Base-by-base conservation (phyloP, 805 yeast genomes). In the Ogataea trehaloabstinens region DNA sequence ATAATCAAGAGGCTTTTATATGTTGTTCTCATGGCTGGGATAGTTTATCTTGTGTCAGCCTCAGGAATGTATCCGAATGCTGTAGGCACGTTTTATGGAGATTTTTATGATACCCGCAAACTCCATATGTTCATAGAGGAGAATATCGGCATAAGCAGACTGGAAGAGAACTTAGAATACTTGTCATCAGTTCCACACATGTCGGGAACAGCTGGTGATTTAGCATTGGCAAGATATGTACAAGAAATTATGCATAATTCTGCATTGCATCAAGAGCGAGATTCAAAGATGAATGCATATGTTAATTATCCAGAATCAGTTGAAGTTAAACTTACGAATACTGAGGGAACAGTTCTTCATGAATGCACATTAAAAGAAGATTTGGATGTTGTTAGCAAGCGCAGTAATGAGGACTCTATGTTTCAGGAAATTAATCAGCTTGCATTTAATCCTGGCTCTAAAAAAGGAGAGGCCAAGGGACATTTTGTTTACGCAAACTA, bases 141-240 rank as follows among this genome's bases (percentile, higher is more conserved):
- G n/a, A 69, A 73, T 31, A 66, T 86, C 21, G 84, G 79, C 52
- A 59, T 69, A 5, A 71, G 74, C 18, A 60, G 76, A 17, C 67
- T 91, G 60, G 80, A 80, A 51, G 80, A 76, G 32, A 78, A 81
- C 45, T 53, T 84, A 41, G 84, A 85, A 49, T 86, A 85, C 51
- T 56, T 88, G 18, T 79, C 90, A 19, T 74, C 85, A 6, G 78
- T 88, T 79, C 88, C 95, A 3, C 97, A 89, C 57, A 62, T 83
- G 47, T 79, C 96, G 0, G 98, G 98, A 3, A 82, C 97, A 2
- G 75, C 78, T 12, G 98, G 95, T 15, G 96, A 88, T 58, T 61
- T 78, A 42, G 74, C 91, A 0, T 63, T 89, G 25, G 81, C 88
- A 2, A 69, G 73, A 41, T 88, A 82, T 55, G 67, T 90, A 12